Evolutionary conservation across 352 stramenopile species (phyloP).

Genomic region (Phytophthora brassicae): DNA sequence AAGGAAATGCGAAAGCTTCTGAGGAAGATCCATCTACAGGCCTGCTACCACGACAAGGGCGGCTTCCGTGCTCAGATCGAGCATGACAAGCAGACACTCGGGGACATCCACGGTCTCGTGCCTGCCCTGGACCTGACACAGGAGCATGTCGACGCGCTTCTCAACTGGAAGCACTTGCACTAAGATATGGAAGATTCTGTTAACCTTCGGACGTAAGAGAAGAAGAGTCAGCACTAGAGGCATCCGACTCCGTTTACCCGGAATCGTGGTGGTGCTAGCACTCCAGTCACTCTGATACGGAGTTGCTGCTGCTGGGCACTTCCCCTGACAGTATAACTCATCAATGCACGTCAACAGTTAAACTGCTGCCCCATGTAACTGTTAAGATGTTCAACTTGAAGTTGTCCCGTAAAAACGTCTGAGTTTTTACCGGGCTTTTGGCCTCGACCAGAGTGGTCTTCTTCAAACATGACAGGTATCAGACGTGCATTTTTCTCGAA

Average conservation of each 20-base stretch:
- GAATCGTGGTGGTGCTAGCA: no score
- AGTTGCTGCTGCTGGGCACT: no score
- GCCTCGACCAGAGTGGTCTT: constrained; percentile 4
- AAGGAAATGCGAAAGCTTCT: constrained; percentile 81
- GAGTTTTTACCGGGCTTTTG: constrained; percentile 4
- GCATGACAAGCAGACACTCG: constrained; percentile 68
- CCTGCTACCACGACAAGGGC: constrained; percentile 50
- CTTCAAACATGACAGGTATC: background rate
- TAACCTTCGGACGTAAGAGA: constrained; percentile 13
- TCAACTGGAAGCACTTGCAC: constrained; percentile 86
- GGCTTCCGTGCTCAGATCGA: constrained; percentile 61
- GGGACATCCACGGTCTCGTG: constrained; percentile 60
- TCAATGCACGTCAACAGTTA: no score
- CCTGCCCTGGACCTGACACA: constrained; percentile 51
- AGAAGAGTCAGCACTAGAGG: no score
- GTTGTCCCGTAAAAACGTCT: constrained; percentile 28
- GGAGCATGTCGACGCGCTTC: constrained; percentile 66
- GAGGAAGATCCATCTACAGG: constrained; percentile 78
- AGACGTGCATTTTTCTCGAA: background rate
- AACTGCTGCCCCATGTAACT: no score
- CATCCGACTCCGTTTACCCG: no score
- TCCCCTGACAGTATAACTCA: no score
- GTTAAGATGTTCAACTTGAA: constrained; percentile 21
- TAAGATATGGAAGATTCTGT: constrained; percentile 17
- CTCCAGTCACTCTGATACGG: no score